Conservation (phyloP, 225 moss, liverwort and hornwort species). For the Rhytidiadelphus loreus region DNA sequence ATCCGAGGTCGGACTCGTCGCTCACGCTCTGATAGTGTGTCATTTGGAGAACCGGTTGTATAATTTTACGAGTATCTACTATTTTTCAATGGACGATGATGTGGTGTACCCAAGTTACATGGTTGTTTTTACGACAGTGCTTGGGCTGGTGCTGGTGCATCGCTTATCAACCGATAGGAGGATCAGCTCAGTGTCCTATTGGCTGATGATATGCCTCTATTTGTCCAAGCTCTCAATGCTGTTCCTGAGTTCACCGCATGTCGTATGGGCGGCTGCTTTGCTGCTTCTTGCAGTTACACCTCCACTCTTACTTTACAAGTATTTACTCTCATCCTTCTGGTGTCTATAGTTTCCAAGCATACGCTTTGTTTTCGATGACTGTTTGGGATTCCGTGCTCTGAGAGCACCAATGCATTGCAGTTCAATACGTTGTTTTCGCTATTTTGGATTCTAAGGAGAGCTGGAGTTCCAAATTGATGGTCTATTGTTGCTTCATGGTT, state of each 20-base stretch:
- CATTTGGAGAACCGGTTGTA: constrained; percentile 86
- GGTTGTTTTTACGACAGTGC: constrained; percentile 73
- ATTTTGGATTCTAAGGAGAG: neutral
- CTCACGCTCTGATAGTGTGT: constrained; percentile 68
- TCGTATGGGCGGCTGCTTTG: constrained; percentile 74
- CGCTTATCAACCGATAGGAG: constrained; percentile 68
- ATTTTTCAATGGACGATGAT: constrained; percentile 70
- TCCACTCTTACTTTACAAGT: constrained; percentile 95
- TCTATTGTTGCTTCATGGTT: neutral
- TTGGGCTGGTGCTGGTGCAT: constrained; percentile 74
- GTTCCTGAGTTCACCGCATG: constrained; percentile 65
- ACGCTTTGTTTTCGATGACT: neutral
- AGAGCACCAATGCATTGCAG: neutral
- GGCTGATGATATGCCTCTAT: constrained; percentile 80
- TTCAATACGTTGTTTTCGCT: neutral
- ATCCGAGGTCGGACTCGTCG: constrained; percentile 64
- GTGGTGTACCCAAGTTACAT: constrained; percentile 93
- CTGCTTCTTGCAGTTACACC: constrained; percentile 87
- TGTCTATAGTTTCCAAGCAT: neutral
- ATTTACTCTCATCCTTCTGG: neutral
- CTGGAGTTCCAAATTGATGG: neutral
- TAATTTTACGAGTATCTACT: constrained; percentile 78
- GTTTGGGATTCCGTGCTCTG: neutral
- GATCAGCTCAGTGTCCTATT: constrained; percentile 70
- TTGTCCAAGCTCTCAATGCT: constrained; percentile 89